These are phyloP conservation scores for Platanthera zijinensis DNA, from an alignment of 106 monocot species.

Conservation along the genomic window DNA sequence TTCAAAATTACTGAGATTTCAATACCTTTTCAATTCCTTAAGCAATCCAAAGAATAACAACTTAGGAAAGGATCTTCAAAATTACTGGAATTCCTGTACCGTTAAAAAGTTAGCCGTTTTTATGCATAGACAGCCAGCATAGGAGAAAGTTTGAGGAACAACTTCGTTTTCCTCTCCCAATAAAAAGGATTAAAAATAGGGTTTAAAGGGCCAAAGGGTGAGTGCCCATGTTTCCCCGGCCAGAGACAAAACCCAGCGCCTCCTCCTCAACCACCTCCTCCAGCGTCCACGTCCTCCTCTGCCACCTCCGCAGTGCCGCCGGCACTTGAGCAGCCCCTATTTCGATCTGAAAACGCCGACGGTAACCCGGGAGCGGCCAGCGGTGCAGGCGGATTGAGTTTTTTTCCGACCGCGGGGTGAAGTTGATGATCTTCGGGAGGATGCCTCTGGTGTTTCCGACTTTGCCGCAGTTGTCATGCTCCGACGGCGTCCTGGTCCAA, in stretches of 20 bases:
- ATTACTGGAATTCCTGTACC: not conserved
- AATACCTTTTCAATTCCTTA: not conserved
- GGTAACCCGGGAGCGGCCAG: no score
- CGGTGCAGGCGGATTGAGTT: no score
- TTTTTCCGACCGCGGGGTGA: no score
- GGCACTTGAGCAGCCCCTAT: no score
- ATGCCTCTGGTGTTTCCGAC: conserved; percentile 37
- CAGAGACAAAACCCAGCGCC: conserved; percentile 24
- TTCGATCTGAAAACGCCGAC: no score
- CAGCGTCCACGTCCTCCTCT: no score
- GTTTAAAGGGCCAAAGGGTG: conserved; percentile 8
- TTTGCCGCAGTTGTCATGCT: conserved; percentile 38
- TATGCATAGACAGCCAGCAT: not conserved
- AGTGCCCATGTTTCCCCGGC: conserved; percentile 12
- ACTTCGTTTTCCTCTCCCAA: not conserved
- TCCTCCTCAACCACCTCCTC: no score
- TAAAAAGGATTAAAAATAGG: not conserved
- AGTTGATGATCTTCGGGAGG: conserved; percentile 43
- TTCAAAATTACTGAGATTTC: conserved; percentile 1
- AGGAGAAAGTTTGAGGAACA: not conserved
- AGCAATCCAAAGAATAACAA: not conserved
- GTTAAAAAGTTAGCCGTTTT: not conserved
- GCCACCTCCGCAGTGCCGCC: no score
- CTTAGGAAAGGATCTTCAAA: not conserved
- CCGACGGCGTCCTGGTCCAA: no score